Percentiles rank a stretch among this genome's conserved stretches.
Evolutionary conservation across 2,329 filamentous ascomycete species (phyloP).

Genomic region (Fusarium acutatum): DNA sequence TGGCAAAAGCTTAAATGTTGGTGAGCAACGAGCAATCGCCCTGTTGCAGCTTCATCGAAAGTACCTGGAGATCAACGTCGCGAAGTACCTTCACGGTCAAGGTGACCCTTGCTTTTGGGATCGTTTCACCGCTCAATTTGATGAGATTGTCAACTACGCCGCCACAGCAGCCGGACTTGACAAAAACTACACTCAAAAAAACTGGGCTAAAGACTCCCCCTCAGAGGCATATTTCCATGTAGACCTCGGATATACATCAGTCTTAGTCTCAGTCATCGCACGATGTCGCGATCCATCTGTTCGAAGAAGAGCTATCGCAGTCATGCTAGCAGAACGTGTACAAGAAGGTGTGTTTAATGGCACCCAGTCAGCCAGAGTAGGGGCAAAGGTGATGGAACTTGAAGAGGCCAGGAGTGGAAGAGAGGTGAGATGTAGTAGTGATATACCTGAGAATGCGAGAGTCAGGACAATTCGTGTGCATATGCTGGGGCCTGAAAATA

Average conservation of each 20-base stretch:
- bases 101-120: slow-evolving; percentile 29
- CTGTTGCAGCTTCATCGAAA: slow-evolving; percentile 17
- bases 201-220: not conserved
- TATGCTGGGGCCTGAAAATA: not conserved
- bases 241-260: slow-evolving; percentile 15
- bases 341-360: slow-evolving; percentile 23
- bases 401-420: slow-evolving; percentile 10
- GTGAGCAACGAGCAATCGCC: not conserved
- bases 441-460: not conserved
- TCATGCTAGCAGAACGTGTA: slow-evolving; percentile 11
- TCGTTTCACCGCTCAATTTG: not conserved
- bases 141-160: not conserved
- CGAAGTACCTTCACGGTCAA: slow-evolving; percentile 10
- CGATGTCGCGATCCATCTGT: slow-evolving; percentile 15
- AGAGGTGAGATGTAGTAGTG: not conserved
- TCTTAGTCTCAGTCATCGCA: slow-evolving; percentile 9
- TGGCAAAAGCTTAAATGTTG: rapidly evolving
- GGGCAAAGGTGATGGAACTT: slow-evolving; percentile 12
- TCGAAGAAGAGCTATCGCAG: slow-evolving; percentile 1
- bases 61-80: slow-evolving; percentile 12
- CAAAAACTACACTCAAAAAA: not conserved
- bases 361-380: slow-evolving; percentile 1
- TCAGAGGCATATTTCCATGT: slow-evolving; percentile 11
- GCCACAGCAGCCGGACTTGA: not conserved
- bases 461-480: slow-evolving; percentile 12